These are phyloP conservation scores for Thalassiosira ordinaria DNA, from an alignment of 352 stramenopile species.

Conservation along the genomic window DNA sequence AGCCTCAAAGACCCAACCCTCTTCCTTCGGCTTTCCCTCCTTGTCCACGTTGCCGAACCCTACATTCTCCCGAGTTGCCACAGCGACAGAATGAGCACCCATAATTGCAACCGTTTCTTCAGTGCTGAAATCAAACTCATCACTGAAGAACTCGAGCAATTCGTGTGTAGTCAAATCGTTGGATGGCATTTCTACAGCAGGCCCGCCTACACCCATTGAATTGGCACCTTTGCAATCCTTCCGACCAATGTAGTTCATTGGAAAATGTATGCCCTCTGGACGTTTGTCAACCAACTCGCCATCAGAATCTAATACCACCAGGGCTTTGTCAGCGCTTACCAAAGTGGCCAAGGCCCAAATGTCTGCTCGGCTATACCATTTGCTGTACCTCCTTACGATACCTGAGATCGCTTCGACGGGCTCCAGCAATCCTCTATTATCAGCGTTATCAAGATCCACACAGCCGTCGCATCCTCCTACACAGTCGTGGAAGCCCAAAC, in stretches of 20 bases:
- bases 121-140: slow-evolving; percentile 51
- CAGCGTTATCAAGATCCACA: slow-evolving; percentile 24
- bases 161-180: slow-evolving; percentile 29
- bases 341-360: slow-evolving; percentile 63
- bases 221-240: slow-evolving; percentile 25
- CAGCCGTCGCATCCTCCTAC: slow-evolving; percentile 60
- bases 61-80: slow-evolving; percentile 12
- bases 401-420: slow-evolving; percentile 53
- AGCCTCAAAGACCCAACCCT: slow-evolving; percentile 41
- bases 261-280: slow-evolving; percentile 2
- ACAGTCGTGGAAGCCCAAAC: slow-evolving; percentile 69
- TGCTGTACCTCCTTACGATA: slow-evolving; percentile 40
- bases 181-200: slow-evolving; percentile 4
- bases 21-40: too few relatives aligned
- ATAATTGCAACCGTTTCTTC: slow-evolving; percentile 59
- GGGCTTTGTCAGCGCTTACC: slow-evolving; percentile 22
- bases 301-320: background rate
- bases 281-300: background rate
- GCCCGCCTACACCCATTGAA: slow-evolving; percentile 15
- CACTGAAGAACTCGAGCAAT: slow-evolving; percentile 34
- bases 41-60: slow-evolving; percentile 19
- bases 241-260: slow-evolving; percentile 24
- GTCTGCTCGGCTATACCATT: slow-evolving; percentile 50
- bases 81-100: slow-evolving; percentile 56
- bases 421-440: slow-evolving; percentile 49